Conservation (phyloP, 768 basidiomycete genomes). For the Boletellus ananas region DNA sequence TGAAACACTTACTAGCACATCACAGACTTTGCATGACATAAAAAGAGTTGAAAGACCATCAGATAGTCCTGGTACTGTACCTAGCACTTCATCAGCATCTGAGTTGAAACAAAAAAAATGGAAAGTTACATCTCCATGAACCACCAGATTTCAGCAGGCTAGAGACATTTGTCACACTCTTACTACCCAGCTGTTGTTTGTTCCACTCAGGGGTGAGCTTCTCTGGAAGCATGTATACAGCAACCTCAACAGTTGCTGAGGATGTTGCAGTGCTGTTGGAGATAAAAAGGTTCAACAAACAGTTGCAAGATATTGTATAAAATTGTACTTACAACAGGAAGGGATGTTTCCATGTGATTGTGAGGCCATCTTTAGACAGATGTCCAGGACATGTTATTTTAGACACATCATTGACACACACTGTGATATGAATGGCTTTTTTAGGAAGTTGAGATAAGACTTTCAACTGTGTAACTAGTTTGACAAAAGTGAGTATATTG, state of each 20-base stretch:
- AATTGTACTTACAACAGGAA: background rate
- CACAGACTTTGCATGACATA: background rate
- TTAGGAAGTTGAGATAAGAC: background rate
- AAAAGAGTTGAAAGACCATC: background rate
- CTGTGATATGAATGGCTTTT: background rate
- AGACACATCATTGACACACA: background rate
- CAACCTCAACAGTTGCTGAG: background rate
- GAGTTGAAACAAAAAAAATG: background rate
- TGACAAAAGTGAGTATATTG: background rate
- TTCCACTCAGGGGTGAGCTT: background rate
- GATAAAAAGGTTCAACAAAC: too few relatives aligned
- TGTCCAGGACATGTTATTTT: background rate
- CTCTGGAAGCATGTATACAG: background rate
- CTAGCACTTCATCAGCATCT: background rate
- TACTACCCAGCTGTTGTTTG: background rate
- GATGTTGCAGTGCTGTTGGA: background rate
- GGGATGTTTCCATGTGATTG: background rate
- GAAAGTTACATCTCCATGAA: background rate
- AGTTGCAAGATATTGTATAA: too few relatives aligned
- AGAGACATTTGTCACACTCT: background rate
- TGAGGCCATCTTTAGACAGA: background rate
- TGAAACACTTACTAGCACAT: background rate
- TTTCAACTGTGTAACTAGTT: background rate
- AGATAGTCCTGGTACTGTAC: background rate
- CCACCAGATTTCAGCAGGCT: background rate